phyloP scores from a whole-genome alignment of 805 yeast species.

The Candida ipomoeae region DNA sequence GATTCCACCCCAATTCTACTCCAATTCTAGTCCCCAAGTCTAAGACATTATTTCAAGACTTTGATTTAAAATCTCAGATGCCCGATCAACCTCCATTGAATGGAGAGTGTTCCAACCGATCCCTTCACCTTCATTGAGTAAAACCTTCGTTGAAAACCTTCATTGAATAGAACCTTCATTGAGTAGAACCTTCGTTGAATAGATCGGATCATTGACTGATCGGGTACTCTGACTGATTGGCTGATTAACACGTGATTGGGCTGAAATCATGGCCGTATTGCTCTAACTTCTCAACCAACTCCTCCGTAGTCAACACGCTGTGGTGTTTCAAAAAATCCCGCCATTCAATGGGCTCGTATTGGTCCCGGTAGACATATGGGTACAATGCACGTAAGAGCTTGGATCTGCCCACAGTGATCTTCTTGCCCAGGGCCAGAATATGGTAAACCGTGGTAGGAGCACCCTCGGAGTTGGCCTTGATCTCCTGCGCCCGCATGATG shows the following conservation, averaged over 20 bases:
- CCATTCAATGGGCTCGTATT: constrained; percentile 43
- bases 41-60: too few relatives aligned
- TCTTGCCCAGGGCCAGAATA: constrained; percentile 38
- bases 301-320: constrained; percentile 42
- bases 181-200: too few relatives aligned
- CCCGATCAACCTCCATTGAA: too few relatives aligned
- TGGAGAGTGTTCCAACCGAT: too few relatives aligned
- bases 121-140: too few relatives aligned
- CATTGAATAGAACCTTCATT: too few relatives aligned
- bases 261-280: constrained; percentile 38
- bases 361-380: constrained; percentile 44
- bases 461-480: constrained; percentile 33
- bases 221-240: too few relatives aligned
- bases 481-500: constrained; percentile 48
- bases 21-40: too few relatives aligned
- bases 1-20: too few relatives aligned
- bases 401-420: constrained; percentile 62
- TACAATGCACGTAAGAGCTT: constrained; percentile 53
- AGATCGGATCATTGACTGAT: too few relatives aligned
- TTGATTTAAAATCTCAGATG: too few relatives aligned
- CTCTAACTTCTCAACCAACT: constrained; percentile 49
- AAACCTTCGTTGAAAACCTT: too few relatives aligned
- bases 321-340: constrained; percentile 44
- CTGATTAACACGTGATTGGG: constrained; percentile 15
- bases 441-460: constrained; percentile 43